Percentiles rank a stretch among this genome's conserved stretches.
phyloP scores from a whole-genome alignment of 495 filamentous ascomycete species.

The Podospora pseudocomata region DNA sequence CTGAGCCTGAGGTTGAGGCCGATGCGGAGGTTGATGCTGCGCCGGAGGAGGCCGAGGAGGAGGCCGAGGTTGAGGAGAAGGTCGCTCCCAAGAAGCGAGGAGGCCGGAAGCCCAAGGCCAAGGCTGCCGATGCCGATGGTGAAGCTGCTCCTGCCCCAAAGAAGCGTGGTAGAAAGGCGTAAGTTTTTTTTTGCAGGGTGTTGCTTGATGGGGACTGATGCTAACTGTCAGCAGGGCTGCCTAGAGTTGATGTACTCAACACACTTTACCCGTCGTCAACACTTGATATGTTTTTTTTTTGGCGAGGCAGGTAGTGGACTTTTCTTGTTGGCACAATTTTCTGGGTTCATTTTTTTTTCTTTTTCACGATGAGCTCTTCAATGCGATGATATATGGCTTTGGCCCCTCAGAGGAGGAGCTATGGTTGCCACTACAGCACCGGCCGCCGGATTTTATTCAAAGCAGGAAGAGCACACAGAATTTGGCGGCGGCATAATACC shows the following conservation, averaged over 20 bases:
- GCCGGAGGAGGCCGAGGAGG: conserved; percentile 26
- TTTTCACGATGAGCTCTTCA: neutral
- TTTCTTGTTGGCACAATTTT: neutral
- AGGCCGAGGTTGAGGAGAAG: conserved; percentile 17
- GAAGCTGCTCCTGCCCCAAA: conserved; percentile 15
- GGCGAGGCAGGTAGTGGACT: neutral
- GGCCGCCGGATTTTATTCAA: too few species aligned
- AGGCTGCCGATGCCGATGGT: conserved; percentile 20
- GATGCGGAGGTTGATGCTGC: conserved; percentile 16
- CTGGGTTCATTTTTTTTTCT: neutral
- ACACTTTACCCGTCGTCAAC: neutral
- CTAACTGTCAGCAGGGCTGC: neutral
- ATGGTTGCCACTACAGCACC: neutral
- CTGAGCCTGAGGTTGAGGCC: conserved; percentile 20
- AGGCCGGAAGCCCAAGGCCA: conserved; percentile 22
- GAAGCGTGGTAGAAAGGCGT: conserved; percentile 23
- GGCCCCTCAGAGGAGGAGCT: neutral
- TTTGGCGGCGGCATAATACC: too few species aligned
- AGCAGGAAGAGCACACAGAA: too few species aligned
- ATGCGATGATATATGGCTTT: neutral
- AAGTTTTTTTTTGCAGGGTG: neutral
- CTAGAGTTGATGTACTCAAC: neutral
- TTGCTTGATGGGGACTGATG: neutral
- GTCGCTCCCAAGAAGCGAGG: conserved; percentile 27
- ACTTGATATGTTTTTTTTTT: neutral